A percentile compares a stretch with the other conserved stretches of the same genome.
phyloP scores from a whole-genome alignment of 75 land plant genomes.

The Selaginella tamariscina region DNA sequence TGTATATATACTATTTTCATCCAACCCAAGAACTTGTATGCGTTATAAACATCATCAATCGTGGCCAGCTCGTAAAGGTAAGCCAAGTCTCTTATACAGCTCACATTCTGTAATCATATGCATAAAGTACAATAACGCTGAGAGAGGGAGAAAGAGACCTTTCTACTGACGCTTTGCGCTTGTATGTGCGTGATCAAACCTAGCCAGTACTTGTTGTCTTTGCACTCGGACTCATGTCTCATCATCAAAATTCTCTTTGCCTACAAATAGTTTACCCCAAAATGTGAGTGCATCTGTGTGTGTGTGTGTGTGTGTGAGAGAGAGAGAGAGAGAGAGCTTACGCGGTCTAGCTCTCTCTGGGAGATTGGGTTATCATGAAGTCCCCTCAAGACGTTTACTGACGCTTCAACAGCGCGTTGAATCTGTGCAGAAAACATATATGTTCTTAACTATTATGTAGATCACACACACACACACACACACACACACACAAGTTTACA shows the following conservation, averaged over 20 bases:
- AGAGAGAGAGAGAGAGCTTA: constrained; percentile 14
- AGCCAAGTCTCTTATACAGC: constrained; percentile 79
- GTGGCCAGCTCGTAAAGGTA: constrained; percentile 74
- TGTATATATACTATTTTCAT: constrained; percentile 72
- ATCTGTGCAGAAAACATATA: constrained; percentile 37
- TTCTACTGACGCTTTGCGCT: constrained; percentile 73
- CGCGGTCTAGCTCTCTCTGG: constrained; percentile 89
- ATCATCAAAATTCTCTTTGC: constrained; percentile 86
- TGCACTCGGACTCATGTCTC: constrained; percentile 94
- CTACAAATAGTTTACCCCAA: constrained; percentile 34
- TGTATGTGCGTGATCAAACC: constrained; percentile 89
- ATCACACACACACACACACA: too few species aligned
- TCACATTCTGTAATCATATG: constrained; percentile 47
- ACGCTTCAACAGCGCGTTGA: constrained; percentile 93
- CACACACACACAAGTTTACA: too few species aligned
- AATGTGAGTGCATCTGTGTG: too few species aligned
- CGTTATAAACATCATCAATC: constrained; percentile 83
- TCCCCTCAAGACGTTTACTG: constrained; percentile 79
- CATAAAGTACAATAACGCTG: neutral
- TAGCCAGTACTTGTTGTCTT: constrained; percentile 95
- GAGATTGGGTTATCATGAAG: constrained; percentile 55
- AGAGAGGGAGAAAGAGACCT: too few species aligned
- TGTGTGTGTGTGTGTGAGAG: neutral
- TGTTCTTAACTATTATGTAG: too few species aligned
- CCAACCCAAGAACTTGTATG: constrained; percentile 78